These are phyloP conservation scores for Fusarium phyllophilum DNA, from an alignment of 2,329 filamentous ascomycete species.

Conservation along the genomic window DNA sequence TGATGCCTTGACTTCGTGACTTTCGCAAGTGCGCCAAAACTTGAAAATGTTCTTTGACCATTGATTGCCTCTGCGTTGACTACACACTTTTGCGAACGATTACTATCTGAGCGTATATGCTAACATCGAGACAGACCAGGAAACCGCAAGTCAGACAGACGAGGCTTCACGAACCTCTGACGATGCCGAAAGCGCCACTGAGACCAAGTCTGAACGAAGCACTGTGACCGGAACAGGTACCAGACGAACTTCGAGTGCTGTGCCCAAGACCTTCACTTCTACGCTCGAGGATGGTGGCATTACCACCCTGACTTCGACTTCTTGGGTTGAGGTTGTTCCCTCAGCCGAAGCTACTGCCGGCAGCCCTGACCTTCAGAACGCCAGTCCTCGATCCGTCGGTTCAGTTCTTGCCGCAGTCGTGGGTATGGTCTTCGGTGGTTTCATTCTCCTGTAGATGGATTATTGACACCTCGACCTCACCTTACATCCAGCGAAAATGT, in stretches of 20 bases:
- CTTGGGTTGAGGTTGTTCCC: slow-evolving; percentile 58
- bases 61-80: slow-evolving; percentile 19
- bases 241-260: slow-evolving; percentile 49
- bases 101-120: neutral
- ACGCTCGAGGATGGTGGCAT: slow-evolving; percentile 57
- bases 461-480: neutral
- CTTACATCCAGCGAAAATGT: neutral
- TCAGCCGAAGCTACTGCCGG: slow-evolving; percentile 43
- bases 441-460: slow-evolving; percentile 43
- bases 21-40: slow-evolving; percentile 40
- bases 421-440: slow-evolving; percentile 44
- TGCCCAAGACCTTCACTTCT: slow-evolving; percentile 57
- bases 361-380: slow-evolving; percentile 52
- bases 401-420: slow-evolving; percentile 42
- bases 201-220: slow-evolving; percentile 37
- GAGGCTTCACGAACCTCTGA: slow-evolving; percentile 34
- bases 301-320: slow-evolving; percentile 60
- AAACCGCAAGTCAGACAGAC: slow-evolving; percentile 21
- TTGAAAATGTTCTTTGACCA: neutral
- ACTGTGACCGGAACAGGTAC: slow-evolving; percentile 49
- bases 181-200: slow-evolving; percentile 29
- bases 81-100: neutral
- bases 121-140: slow-evolving; percentile 19
- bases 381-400: slow-evolving; percentile 41
- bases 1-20: slow-evolving; percentile 4